Conservation (phyloP, 768 basidiomycete species). For the Leccinum pellstonianum region DNA sequence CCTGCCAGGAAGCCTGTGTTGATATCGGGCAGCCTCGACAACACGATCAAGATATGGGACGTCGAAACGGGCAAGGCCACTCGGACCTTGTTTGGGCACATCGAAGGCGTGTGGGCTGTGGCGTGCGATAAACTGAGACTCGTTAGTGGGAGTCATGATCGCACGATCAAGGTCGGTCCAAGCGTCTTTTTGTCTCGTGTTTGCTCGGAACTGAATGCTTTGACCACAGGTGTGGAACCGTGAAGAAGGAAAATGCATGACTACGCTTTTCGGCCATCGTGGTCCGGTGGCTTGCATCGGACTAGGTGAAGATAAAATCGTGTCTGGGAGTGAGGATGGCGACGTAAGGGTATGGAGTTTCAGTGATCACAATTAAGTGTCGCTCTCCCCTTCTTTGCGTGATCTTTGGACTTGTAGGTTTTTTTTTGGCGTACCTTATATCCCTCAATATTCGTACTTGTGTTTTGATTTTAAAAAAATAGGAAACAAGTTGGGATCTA, state of each 20-base stretch:
- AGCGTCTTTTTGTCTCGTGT: conserved; percentile 5
- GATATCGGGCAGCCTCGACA: conserved; percentile 89
- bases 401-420: not conserved
- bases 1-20: conserved; percentile 62
- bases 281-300: conserved; percentile 91
- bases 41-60: conserved; percentile 96
- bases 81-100: conserved; percentile 92
- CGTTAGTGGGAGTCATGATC: conserved; percentile 91
- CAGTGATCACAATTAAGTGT: conserved; percentile 31
- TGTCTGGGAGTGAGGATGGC: conserved; percentile 94
- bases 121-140: conserved; percentile 89
- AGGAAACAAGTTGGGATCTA: no score
- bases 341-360: conserved; percentile 86
- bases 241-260: conserved; percentile 81
- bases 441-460: conserved; percentile 2
- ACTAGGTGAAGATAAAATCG: conserved; percentile 91
- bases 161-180: conserved; percentile 85
- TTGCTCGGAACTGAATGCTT: not conserved
- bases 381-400: not conserved
- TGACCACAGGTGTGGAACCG: conserved; percentile 81
- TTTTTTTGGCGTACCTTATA: conserved; percentile 6
- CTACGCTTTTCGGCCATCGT: conserved; percentile 91
- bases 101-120: conserved; percentile 97
- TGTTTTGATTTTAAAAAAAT: not conserved
- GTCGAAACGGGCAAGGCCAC: conserved; percentile 77